Evolutionary conservation across 2,329 filamentous ascomycete genomes (phyloP).

Genomic region (Xylariaceae sp.): DNA sequence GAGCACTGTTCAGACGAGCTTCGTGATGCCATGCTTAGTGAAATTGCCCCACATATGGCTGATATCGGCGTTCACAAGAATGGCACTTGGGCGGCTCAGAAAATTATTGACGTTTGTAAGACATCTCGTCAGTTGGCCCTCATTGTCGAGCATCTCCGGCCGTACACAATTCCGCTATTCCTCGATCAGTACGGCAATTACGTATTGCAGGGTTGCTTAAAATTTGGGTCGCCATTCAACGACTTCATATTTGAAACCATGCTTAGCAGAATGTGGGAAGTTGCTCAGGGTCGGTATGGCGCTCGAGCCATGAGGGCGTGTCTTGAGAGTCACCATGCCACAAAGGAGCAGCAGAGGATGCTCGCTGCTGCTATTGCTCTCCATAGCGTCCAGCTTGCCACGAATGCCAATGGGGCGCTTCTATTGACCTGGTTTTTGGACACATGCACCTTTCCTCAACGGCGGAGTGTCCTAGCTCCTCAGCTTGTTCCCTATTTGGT

Average conservation of each 20-base stretch:
- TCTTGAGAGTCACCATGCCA: conserved; percentile 92
- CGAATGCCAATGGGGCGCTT: conserved; percentile 92
- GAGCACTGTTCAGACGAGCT: conserved; percentile 91
- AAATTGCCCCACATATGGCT: conserved; percentile 89
- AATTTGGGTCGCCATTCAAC: conserved; percentile 87
- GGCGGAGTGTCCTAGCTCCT: conserved; percentile 89
- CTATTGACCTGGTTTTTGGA: conserved; percentile 97
- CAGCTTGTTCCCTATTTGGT: conserved; percentile 91
- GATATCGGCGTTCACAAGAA: conserved; percentile 99
- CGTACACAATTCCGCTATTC: conserved; percentile 90
- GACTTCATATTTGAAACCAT: conserved; percentile 98
- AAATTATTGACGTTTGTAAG: conserved; percentile 97
- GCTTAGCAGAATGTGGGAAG: conserved; percentile 91
- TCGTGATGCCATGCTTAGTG: conserved; percentile 86
- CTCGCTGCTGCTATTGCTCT: conserved; percentile 94
- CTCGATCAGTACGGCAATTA: conserved; percentile 99
- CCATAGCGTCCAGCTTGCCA: conserved; percentile 94
- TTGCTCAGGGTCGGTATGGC: conserved; percentile 91
- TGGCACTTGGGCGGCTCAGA: conserved; percentile 98
- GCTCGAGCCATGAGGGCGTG: conserved; percentile 96
- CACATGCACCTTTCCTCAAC: conserved; percentile 92
- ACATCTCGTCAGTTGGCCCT: conserved; percentile 80
- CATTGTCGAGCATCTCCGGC: conserved; percentile 82
- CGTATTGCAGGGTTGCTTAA: conserved; percentile 93
- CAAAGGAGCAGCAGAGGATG: conserved; percentile 94